These are phyloP conservation scores for Deakozyma indianensis DNA, from an alignment of 805 yeast genomes.

Conservation along the genomic window DNA sequence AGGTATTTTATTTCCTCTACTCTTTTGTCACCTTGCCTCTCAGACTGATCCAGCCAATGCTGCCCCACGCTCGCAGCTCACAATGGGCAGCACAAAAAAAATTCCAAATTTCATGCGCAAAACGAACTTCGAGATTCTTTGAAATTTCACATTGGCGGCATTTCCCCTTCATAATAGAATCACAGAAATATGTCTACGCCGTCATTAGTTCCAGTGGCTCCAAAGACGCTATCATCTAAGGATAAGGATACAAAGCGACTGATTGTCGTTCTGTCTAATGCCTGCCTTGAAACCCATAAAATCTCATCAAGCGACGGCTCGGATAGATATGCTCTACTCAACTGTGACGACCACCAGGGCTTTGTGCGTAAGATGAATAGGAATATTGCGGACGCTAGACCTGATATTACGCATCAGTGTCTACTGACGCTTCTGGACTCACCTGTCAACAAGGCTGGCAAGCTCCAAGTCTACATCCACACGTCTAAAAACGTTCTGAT, in stretches of 20 bases:
- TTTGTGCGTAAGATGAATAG: conserved; percentile 88
- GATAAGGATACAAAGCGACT: conserved; percentile 80
- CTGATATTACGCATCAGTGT: conserved; percentile 99
- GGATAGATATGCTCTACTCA: conserved; percentile 83
- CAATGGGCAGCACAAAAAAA: no score
- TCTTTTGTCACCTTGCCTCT: no score
- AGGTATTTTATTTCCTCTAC: no score
- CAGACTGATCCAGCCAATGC: no score
- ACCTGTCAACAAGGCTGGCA: conserved; percentile 97
- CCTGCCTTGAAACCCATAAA: conserved; percentile 90
- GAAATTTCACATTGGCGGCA: no score
- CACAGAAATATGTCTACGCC: background rate
- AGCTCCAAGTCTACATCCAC: conserved; percentile 88
- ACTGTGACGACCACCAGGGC: conserved; percentile 98
- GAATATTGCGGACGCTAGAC: conserved; percentile 95
- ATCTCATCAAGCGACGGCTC: conserved; percentile 62
- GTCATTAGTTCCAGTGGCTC: conserved; percentile 60
- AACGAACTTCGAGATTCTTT: no score
- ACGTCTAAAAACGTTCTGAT: conserved; percentile 90
- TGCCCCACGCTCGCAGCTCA: no score
- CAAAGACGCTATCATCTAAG: conserved; percentile 62
- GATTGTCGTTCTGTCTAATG: conserved; percentile 90
- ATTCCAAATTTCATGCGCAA: no score
- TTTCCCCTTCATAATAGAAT: no score
- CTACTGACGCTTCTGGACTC: conserved; percentile 84